A percentile compares a stretch with the other conserved stretches of the same genome.
Conservation (phyloP, 2,329 filamentous ascomycete genomes). For the Epichloe aotearoae region DNA sequence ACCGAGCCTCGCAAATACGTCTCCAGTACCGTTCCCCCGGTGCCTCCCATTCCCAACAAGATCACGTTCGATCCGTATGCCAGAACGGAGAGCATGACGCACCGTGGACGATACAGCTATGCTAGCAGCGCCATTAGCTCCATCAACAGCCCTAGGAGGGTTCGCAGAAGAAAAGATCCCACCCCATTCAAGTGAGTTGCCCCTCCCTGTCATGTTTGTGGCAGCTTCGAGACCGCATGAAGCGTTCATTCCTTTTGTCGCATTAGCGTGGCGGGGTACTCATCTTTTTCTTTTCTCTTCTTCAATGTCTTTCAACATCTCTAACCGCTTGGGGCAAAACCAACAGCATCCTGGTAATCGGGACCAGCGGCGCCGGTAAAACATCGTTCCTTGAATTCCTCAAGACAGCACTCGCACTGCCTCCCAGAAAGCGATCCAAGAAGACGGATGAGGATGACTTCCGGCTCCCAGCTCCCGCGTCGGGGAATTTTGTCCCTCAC, state of each 20-base stretch:
- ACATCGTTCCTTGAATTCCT: slow-evolving; percentile 96
- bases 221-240: not conserved
- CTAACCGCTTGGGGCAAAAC: slow-evolving; percentile 4
- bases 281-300: not conserved
- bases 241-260: not conserved
- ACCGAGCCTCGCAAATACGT: slow-evolving; percentile 32
- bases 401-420: slow-evolving; percentile 69
- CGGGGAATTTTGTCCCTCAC: slow-evolving; percentile 68
- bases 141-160: slow-evolving; percentile 81
- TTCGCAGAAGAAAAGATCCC: slow-evolving; percentile 90
- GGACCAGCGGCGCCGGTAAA: slow-evolving; percentile 79
- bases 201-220: not conserved
- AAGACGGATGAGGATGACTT: slow-evolving; percentile 46
- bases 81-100: slow-evolving; percentile 86
- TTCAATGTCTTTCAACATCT: not conserved
- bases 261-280: not conserved
- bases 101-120: slow-evolving; percentile 92
- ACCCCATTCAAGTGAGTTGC: slow-evolving; percentile 93
- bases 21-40: slow-evolving; percentile 33
- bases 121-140: slow-evolving; percentile 83
- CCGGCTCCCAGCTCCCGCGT: slow-evolving; percentile 35
- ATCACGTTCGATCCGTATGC: slow-evolving; percentile 60
- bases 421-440: slow-evolving; percentile 60
- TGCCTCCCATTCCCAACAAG: slow-evolving; percentile 47
- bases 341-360: slow-evolving; percentile 73